Conservation (phyloP, 2,329 filamentous ascomycete genomes). For the Sphaceloma murrayae region DNA sequence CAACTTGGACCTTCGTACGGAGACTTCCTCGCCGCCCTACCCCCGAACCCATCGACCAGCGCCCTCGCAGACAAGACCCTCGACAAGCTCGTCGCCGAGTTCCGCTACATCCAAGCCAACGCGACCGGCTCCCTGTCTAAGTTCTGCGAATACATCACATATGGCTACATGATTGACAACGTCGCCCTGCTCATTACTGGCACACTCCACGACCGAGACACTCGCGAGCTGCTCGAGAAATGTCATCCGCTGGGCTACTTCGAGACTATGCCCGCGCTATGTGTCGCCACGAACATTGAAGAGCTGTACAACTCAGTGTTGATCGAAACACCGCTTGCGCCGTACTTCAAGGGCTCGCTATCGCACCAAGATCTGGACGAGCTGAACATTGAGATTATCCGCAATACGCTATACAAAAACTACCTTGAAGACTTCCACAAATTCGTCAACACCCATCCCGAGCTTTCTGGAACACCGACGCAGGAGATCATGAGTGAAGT, state of each 20-base stretch:
- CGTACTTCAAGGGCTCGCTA: conserved; percentile 94
- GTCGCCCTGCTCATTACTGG: conserved; percentile 96
- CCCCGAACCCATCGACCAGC: conserved; percentile 94
- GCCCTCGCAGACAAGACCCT: conserved; percentile 90
- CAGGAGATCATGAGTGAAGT: conserved; percentile 93
- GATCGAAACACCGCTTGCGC: conserved; percentile 89
- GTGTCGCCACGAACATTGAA: conserved; percentile 95
- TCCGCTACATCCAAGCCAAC: conserved; percentile 91
- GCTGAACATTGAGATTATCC: conserved; percentile 97
- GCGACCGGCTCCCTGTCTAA: conserved; percentile 81
- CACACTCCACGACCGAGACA: conserved; percentile 94
- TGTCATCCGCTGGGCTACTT: conserved; percentile 98
- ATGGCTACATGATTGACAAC: conserved; percentile 99
- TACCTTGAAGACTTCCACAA: conserved; percentile 96
- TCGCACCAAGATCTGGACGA: conserved; percentile 96
- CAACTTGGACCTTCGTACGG: conserved; percentile 95
- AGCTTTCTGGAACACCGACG: conserved; percentile 80
- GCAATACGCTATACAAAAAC: conserved; percentile 98
- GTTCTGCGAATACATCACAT: conserved; percentile 97
- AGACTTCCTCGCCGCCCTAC: conserved; percentile 87
- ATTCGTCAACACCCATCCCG: conserved; percentile 83
- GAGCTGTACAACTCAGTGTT: conserved; percentile 97
- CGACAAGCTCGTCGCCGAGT: conserved; percentile 95
- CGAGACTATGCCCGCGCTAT: conserved; percentile 96
- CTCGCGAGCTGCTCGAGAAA: conserved; percentile 83